Conservation (phyloP, 306 rosid genomes). For the Ormosia semicastrata region DNA sequence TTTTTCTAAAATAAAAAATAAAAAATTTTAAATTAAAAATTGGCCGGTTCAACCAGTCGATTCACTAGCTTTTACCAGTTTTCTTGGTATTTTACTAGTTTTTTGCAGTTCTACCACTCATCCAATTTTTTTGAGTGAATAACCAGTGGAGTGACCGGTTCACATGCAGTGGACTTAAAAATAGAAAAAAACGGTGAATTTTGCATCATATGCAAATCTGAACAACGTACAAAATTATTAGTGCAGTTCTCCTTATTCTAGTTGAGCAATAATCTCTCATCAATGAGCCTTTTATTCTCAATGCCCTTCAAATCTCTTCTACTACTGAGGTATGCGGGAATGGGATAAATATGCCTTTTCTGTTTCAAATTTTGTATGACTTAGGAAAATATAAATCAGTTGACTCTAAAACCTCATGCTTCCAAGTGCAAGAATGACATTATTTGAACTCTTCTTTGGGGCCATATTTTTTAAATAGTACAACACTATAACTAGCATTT, state of each 20-base stretch:
- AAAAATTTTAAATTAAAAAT: too few species aligned
- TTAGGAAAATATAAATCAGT: background rate
- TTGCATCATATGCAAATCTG: background rate
- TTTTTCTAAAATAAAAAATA: too few species aligned
- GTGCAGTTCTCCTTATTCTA: background rate
- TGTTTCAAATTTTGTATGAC: background rate
- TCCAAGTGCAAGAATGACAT: background rate
- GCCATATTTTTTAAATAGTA: constrained; percentile 8
- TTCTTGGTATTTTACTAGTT: too few species aligned
- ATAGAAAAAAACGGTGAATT: background rate
- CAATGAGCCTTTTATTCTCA: background rate
- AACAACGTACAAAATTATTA: background rate
- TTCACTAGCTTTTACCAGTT: too few species aligned
- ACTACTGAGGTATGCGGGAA: background rate
- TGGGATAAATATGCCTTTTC: background rate
- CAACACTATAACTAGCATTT: background rate
- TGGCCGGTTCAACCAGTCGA: too few species aligned
- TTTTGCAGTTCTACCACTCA: too few species aligned
- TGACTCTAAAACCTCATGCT: background rate
- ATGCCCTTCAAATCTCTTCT: background rate
- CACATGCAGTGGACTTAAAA: background rate
- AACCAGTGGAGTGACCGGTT: too few species aligned
- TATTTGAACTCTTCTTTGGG: background rate
- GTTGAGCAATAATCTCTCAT: background rate
- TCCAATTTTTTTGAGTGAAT: too few species aligned